phyloP scores from a whole-genome alignment of 2,329 filamentous ascomycete genomes.

The Fusarium tjaetaba region DNA sequence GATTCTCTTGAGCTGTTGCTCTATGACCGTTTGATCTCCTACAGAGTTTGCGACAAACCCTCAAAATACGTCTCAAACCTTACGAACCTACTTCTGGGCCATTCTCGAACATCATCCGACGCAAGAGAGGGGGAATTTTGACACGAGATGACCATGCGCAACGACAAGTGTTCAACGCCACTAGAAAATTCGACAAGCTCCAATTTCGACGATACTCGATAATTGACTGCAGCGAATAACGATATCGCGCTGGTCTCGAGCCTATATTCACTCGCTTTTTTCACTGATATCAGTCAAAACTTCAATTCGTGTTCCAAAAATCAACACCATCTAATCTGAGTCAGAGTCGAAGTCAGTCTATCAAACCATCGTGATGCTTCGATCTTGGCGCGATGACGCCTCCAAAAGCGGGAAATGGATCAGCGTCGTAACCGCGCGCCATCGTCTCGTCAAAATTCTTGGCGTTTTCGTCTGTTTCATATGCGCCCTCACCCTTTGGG shows the following conservation, averaged over 20 bases:
- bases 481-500: constrained; percentile 29
- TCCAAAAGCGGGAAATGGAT: constrained; percentile 2
- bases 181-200: background rate
- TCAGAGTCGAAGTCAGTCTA: background rate
- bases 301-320: background rate
- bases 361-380: constrained; percentile 7
- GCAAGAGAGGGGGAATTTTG: background rate
- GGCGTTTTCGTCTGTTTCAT: constrained; percentile 22
- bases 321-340: background rate
- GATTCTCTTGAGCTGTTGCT: background rate
- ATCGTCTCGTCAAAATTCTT: constrained; percentile 17
- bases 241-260: background rate
- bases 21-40: background rate
- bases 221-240: background rate
- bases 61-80: background rate
- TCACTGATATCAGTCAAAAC: background rate
- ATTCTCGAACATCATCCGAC: background rate
- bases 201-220: background rate
- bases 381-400: constrained; percentile 6
- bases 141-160: background rate
- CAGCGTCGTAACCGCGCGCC: constrained; percentile 6
- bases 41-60: background rate
- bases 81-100: background rate
- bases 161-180: background rate
- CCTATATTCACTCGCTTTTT: background rate